Base-by-base conservation (phyloP, 2,329 filamentous ascomycete species). In the Beauveria pseudobassiana region DNA sequence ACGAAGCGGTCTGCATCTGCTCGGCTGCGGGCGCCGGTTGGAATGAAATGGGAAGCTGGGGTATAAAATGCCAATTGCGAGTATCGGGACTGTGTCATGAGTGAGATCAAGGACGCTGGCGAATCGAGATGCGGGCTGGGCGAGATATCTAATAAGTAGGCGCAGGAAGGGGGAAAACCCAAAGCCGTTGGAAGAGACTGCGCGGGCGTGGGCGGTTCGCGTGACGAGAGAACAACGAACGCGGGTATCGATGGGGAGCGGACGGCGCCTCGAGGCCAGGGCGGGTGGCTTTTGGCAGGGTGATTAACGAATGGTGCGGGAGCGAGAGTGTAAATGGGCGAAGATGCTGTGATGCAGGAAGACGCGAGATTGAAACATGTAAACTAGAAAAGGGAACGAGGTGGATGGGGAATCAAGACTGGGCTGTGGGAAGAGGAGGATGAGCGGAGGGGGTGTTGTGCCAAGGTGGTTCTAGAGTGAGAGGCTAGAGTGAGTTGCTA, bases 1-100 rank as follows among this genome's bases (percentile, higher is more conserved):
- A 58, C 28, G 48, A 30, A 62, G 61, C 61, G 61, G 61, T 62
- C 61, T 62, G 61, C 61, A 62, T 62, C 61, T 62, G 61, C 61
- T 62, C 46, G 60, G 60, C 53, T 52, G 52, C n/a, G 59, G 46
- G 49, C 38, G 52, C 34, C 46, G 46, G 53, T 40, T 8, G 22
- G 43, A 42, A 42, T 43, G 43, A 10, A 61, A 34, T 43, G 26
- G 49, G 26, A 52, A 40, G 53, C n/a, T 45, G 52, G 22, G 40
- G 46, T 62, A 62, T 50, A 34, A 12, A 45, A 52, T 62, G 53
- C 52, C 60, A 62, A 62, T 62, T 62, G 53, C 50, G 45, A 43
- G 50, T 61, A 43, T 38, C 34, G 51, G 12, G 40, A 22, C 10
- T 43, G 30, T 42, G 50, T 49, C 51, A 43, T 61, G 30, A 34